Evolutionary conservation across 179 eudicot genomes (phyloP).

Genomic region (Heliamphora pulchella): DNA sequence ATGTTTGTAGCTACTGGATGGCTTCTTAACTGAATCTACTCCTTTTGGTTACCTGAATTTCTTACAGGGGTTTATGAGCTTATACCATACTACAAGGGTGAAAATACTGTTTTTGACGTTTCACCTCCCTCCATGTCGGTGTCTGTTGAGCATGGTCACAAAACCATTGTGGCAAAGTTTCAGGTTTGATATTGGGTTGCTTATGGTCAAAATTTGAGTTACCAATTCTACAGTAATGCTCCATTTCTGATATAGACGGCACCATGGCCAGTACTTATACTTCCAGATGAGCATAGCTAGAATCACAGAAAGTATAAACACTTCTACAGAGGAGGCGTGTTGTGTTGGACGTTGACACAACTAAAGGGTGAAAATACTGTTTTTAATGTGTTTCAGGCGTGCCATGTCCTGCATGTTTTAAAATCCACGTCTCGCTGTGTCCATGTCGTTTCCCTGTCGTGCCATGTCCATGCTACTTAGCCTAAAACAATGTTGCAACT

Average conservation of each 20-base stretch:
- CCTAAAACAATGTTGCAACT: no score
- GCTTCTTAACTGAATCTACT: constrained; percentile 15
- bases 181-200: constrained; percentile 46
- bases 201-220: background rate
- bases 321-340: no score
- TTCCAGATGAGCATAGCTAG: background rate
- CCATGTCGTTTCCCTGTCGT: no score
- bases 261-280: background rate
- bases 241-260: background rate
- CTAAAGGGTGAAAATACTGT: no score
- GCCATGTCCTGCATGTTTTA: no score
- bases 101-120: constrained; percentile 89
- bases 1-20: background rate
- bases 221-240: background rate
- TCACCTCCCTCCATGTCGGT: constrained; percentile 71
- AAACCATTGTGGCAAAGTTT: constrained; percentile 58
- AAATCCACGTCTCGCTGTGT: no score
- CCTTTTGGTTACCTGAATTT: constrained; percentile 17
- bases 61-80: constrained; percentile 73
- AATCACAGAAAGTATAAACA: no score
- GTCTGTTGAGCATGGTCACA: constrained; percentile 81
- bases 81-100: constrained; percentile 91
- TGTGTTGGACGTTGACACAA: no score
- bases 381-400: no score
- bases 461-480: no score